Evolutionary conservation across 352 stramenopile genomes (phyloP).

Genomic region (Globisporangium uncinulatum): DNA sequence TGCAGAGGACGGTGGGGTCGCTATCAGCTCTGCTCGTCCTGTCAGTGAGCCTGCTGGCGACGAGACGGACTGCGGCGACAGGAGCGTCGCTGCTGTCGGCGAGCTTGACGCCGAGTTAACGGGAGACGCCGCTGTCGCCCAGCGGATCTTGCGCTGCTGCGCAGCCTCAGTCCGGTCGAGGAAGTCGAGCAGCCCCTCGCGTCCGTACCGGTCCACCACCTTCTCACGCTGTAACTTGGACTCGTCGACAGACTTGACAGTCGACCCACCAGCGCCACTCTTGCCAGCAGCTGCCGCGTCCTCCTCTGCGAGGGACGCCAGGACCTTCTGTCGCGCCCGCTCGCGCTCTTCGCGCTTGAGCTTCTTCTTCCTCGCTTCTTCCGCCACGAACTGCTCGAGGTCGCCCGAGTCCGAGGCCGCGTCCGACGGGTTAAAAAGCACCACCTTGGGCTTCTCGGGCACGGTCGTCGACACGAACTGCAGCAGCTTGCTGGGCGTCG

Average conservation of each 20-base stretch:
- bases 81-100: slow-evolving; percentile 12
- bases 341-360: slow-evolving; percentile 41
- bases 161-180: slow-evolving; percentile 25
- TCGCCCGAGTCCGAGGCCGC: slow-evolving; percentile 24
- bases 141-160: slow-evolving; percentile 21
- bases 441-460: slow-evolving; percentile 39
- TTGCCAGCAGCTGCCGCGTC: slow-evolving; percentile 15
- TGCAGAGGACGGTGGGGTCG: background rate
- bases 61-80: background rate
- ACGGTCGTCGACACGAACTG: slow-evolving; percentile 59
- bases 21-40: background rate
- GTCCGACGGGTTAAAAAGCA: slow-evolving; percentile 51
- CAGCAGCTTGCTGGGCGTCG: slow-evolving; percentile 27
- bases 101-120: slow-evolving; percentile 13
- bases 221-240: slow-evolving; percentile 40
- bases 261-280: slow-evolving; percentile 13
- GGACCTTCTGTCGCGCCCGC: slow-evolving; percentile 34
- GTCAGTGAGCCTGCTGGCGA: background rate
- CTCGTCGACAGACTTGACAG: slow-evolving; percentile 50
- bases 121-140: slow-evolving; percentile 25
- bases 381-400: slow-evolving; percentile 32
- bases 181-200: slow-evolving; percentile 42
- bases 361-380: slow-evolving; percentile 38
- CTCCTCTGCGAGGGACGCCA: slow-evolving; percentile 41
- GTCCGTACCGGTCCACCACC: slow-evolving; percentile 44